phyloP scores from a whole-genome alignment of 1,284 basidiomycete genomes.

The Peniophora sp. region DNA sequence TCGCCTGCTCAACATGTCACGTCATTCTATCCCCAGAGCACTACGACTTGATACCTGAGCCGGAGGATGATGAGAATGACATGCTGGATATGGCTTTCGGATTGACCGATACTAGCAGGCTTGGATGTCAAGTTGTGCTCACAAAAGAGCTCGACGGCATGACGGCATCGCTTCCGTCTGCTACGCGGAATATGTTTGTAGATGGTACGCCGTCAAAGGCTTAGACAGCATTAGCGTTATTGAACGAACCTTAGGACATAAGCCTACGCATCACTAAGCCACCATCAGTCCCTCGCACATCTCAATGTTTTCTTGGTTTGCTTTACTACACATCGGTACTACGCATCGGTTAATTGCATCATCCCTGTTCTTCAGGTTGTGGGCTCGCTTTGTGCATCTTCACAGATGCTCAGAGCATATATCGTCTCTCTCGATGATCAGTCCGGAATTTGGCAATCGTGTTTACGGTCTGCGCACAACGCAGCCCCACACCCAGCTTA shows the following conservation, averaged over 20 bases:
- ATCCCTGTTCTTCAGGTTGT: too few relatives aligned
- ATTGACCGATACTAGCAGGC: constrained; percentile 84
- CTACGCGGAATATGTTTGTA: constrained; percentile 97
- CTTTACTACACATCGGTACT: too few relatives aligned
- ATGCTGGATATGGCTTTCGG: constrained; percentile 99
- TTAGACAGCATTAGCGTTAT: background rate
- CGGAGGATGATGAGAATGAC: constrained; percentile 96
- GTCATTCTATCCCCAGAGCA: constrained; percentile 80
- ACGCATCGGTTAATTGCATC: too few relatives aligned
- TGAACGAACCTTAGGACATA: constrained; percentile 9
- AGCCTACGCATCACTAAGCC: constrained; percentile 10
- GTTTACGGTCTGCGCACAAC: too few relatives aligned
- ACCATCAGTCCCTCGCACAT: background rate
- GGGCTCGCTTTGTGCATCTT: too few relatives aligned
- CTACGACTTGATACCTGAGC: constrained; percentile 85
- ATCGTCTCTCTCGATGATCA: too few relatives aligned
- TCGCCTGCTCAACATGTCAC: constrained; percentile 98
- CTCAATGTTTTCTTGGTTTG: too few relatives aligned
- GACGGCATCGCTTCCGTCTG: constrained; percentile 79
- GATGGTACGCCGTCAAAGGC: constrained; percentile 60
- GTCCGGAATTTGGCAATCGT: too few relatives aligned
- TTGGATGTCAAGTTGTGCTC: constrained; percentile 81
- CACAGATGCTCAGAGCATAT: too few relatives aligned
- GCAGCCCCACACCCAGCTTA: too few relatives aligned
- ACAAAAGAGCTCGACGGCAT: constrained; percentile 83